Evolutionary conservation across 345 rosid genomes (phyloP).

Genomic region (Arabidopsis arenosa): DNA sequence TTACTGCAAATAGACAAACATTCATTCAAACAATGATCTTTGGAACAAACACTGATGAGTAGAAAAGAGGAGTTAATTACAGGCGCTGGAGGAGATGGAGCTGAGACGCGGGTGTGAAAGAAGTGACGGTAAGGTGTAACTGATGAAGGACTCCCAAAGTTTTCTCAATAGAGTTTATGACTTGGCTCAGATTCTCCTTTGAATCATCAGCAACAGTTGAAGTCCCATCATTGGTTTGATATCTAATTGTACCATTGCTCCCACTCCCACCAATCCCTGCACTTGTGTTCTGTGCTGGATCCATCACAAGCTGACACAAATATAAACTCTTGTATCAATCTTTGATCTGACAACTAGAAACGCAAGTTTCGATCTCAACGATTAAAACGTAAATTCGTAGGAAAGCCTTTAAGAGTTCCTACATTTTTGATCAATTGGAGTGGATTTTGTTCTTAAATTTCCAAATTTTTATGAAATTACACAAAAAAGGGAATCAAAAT

Average conservation of each 20-base stretch:
- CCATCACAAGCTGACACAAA: slow-evolving; percentile 36
- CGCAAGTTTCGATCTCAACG: slow-evolving; percentile 1
- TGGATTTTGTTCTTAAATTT: not conserved
- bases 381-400: not conserved
- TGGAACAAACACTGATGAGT: not conserved
- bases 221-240: slow-evolving; percentile 51
- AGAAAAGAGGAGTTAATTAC: slow-evolving; percentile 45
- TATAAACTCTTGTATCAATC: no score
- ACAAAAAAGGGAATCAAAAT: not conserved
- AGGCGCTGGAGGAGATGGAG: slow-evolving; percentile 93
- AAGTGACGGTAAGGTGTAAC: slow-evolving; percentile 77
- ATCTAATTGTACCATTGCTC: slow-evolving; percentile 53
- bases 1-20: slow-evolving; percentile 54
- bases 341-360: not conserved
- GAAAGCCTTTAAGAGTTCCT: not conserved
- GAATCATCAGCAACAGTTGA: slow-evolving; percentile 56
- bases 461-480: not conserved
- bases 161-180: slow-evolving; percentile 74
- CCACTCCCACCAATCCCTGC: slow-evolving; percentile 58
- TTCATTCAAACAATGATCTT: slow-evolving; percentile 1
- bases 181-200: slow-evolving; percentile 77
- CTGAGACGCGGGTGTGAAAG: slow-evolving; percentile 83
- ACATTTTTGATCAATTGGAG: not conserved
- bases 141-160: slow-evolving; percentile 78
- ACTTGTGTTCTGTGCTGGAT: slow-evolving; percentile 51